phyloP scores from a whole-genome alignment of 805 yeast species.

The Tetrapisispora pingtungensis region DNA sequence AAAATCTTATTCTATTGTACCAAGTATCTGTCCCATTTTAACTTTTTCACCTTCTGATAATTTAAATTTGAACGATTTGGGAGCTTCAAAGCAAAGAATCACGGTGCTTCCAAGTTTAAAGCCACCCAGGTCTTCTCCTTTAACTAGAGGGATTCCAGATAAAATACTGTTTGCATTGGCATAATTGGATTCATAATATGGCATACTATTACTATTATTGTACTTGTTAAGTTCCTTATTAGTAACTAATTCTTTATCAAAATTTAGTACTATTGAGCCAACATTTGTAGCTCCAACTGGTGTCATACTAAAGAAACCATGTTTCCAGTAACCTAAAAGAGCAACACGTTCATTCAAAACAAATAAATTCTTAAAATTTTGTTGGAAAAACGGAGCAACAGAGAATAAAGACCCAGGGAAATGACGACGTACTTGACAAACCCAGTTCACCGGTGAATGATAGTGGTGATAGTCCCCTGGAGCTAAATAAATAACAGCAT shows the following conservation, averaged over 20 bases:
- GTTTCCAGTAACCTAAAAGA: slow-evolving; percentile 86
- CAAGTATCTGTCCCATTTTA: slow-evolving; percentile 75
- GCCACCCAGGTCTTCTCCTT: slow-evolving; percentile 96
- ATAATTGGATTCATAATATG: slow-evolving; percentile 92
- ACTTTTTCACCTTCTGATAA: slow-evolving; percentile 67
- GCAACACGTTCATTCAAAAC: slow-evolving; percentile 94
- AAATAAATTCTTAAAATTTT: slow-evolving; percentile 74
- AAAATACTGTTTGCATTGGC: slow-evolving; percentile 62
- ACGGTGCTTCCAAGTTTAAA: slow-evolving; percentile 93
- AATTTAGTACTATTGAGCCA: slow-evolving; percentile 85
- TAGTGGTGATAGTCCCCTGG: slow-evolving; percentile 98
- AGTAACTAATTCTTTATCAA: slow-evolving; percentile 82
- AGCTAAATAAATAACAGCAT: slow-evolving; percentile 87
- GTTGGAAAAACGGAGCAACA: slow-evolving; percentile 94
- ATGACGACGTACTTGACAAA: slow-evolving; percentile 83
- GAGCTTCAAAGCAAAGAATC: slow-evolving; percentile 96
- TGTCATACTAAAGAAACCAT: slow-evolving; percentile 96
- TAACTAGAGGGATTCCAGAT: slow-evolving; percentile 79
- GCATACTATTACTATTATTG: slow-evolving; percentile 37
- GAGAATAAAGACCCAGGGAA: slow-evolving; percentile 92
- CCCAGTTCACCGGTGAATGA: slow-evolving; percentile 97
- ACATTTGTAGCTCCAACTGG: slow-evolving; percentile 99
- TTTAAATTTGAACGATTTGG: slow-evolving; percentile 61
- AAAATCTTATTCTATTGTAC: slow-evolving; percentile 24
- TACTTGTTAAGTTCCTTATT: slow-evolving; percentile 45